A percentile compares a stretch with the other conserved stretches of the same genome.
phyloP scores from a whole-genome alignment of 495 filamentous ascomycete genomes.

The Penicillium herquei region DNA sequence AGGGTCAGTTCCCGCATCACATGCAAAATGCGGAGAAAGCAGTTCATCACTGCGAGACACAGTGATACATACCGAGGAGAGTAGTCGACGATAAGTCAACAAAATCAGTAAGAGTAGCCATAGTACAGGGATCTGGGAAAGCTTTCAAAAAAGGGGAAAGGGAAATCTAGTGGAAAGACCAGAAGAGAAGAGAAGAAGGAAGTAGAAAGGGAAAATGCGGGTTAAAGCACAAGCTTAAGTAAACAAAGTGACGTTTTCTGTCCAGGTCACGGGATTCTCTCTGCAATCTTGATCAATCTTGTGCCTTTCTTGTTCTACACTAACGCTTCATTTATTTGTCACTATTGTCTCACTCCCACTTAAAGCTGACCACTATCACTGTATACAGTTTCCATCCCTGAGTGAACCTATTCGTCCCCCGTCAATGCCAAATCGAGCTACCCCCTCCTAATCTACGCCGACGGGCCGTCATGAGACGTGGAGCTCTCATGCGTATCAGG shows the following conservation, averaged over 20 bases:
- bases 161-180: constrained; percentile 7
- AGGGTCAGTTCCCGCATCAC: constrained; percentile 34
- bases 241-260: constrained; percentile 30
- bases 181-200: constrained; percentile 8
- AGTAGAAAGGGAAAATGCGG: not conserved
- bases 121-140: constrained; percentile 10
- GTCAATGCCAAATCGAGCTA: constrained; percentile 15
- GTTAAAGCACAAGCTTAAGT: constrained; percentile 22
- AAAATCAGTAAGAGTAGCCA: constrained; percentile 40
- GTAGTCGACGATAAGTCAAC: constrained; percentile 47
- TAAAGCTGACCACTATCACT: too few relatives aligned
- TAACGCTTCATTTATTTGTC: too few relatives aligned
- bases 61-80: constrained; percentile 42
- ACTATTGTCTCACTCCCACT: too few relatives aligned
- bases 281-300: not conserved
- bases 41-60: constrained; percentile 13
- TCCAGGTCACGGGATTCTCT: constrained; percentile 5
- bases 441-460: constrained; percentile 20
- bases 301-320: not conserved
- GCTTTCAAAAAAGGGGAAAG: not conserved
- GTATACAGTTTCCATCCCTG: not conserved
- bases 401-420: constrained; percentile 2
- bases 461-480: constrained; percentile 36
- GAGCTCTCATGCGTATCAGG: constrained; percentile 20
- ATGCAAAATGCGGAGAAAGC: constrained; percentile 28